Percentiles rank a stretch among this genome's conserved stretches.
These are phyloP conservation scores for Allantophomopsis lycopodina DNA, from an alignment of 2,329 filamentous ascomycete species.

Conservation along the genomic window DNA sequence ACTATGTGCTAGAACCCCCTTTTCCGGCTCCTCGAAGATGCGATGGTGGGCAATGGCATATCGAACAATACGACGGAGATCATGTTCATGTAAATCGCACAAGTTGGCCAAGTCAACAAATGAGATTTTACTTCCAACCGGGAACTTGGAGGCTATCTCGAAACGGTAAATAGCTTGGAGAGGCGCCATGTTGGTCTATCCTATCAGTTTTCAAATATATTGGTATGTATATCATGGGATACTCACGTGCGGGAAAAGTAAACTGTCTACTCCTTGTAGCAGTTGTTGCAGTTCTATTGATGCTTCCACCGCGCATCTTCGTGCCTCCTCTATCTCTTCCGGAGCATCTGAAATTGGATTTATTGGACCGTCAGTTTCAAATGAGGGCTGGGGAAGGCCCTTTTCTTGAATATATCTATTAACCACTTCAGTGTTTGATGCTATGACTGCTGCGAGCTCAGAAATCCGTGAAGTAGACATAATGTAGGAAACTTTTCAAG, in stretches of 20 bases:
- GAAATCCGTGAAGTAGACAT: slow-evolving; percentile 3
- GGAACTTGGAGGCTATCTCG: slow-evolving; percentile 6
- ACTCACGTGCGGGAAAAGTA: slow-evolving; percentile 1
- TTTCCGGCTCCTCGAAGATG: slow-evolving; percentile 5
- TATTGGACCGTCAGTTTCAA: slow-evolving; percentile 3
- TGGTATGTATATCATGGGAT: not conserved
- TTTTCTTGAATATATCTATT: slow-evolving; percentile 1
- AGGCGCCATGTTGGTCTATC: slow-evolving; percentile 3
- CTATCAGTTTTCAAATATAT: not conserved
- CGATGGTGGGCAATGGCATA: slow-evolving; percentile 14
- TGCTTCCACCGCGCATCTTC: slow-evolving; percentile 5
- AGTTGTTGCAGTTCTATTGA: slow-evolving; percentile 8
- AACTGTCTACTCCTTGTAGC: slow-evolving; percentile 5
- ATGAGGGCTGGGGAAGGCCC: slow-evolving; percentile 4
- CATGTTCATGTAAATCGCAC: slow-evolving; percentile 3
- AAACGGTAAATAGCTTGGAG: slow-evolving; percentile 10
- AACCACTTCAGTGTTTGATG: slow-evolving; percentile 2
- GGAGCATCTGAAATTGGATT: not conserved
- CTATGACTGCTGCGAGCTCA: slow-evolving; percentile 4
- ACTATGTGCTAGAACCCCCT: slow-evolving; percentile 4
- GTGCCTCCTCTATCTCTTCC: slow-evolving; percentile 4
- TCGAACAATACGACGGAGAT: slow-evolving; percentile 3
- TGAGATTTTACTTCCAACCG: slow-evolving; percentile 3
- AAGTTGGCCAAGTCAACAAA: slow-evolving; percentile 5
- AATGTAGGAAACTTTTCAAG: too few relatives aligned